A percentile compares a stretch with the other conserved stretches of the same genome.
Evolutionary conservation across 805 yeast genomes (phyloP).

Genomic region (Schwanniomyces polymorphus): DNA sequence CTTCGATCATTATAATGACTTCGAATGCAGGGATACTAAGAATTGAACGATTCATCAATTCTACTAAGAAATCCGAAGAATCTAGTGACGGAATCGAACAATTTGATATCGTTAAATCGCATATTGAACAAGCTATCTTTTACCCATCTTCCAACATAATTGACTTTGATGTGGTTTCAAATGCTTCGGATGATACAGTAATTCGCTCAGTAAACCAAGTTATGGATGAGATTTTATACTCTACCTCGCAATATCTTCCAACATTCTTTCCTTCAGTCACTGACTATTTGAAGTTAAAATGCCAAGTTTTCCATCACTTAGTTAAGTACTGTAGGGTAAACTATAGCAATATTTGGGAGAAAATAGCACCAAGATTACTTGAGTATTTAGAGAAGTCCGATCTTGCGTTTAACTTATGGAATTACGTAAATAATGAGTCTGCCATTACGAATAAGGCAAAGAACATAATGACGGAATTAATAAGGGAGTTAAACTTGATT

Average conservation of each 20-base stretch:
- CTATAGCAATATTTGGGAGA: conserved; percentile 38
- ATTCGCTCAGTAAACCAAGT: conserved; percentile 46
- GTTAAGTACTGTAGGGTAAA: conserved; percentile 46
- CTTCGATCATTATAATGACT: conserved; percentile 50
- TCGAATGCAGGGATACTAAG: conserved; percentile 61
- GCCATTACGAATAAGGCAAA: conserved; percentile 1
- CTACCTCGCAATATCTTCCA: conserved; percentile 59
- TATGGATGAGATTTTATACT: conserved; percentile 54
- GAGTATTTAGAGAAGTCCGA: conserved; percentile 34
- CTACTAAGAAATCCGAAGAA: neutral
- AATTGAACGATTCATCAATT: conserved; percentile 47
- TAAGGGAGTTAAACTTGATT: conserved; percentile 2
- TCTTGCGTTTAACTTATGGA: conserved; percentile 50
- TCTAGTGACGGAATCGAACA: conserved; percentile 12
- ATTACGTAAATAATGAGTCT: conserved; percentile 11
- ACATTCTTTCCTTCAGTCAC: conserved; percentile 49
- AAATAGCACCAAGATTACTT: conserved; percentile 35
- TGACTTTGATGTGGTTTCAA: conserved; percentile 42
- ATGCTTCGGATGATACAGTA: conserved; percentile 13
- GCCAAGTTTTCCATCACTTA: conserved; percentile 43
- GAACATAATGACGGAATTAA: conserved; percentile 4
- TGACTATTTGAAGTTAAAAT: conserved; percentile 53
- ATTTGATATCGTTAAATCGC: conserved; percentile 56
- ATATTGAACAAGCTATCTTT: conserved; percentile 82
- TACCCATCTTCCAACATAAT: conserved; percentile 51